phyloP scores from a whole-genome alignment of 108 stramenopile genomes.

The Skeletonema grethae region DNA sequence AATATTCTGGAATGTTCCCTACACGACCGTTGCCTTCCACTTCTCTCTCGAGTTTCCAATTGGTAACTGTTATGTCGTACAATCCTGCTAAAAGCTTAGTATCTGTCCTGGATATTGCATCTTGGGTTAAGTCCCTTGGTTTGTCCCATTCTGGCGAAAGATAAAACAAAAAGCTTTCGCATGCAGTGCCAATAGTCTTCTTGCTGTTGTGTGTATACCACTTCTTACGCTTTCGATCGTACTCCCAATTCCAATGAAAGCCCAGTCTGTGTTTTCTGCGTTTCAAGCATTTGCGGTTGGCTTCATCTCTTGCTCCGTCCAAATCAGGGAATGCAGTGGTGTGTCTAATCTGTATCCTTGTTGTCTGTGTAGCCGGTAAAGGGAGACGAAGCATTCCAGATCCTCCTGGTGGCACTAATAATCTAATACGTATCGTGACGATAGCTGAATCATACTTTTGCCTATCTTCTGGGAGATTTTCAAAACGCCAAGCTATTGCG shows the following conservation, averaged over 20 bases:
- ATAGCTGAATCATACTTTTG: conserved; percentile 24
- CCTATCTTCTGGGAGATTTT: conserved; percentile 24
- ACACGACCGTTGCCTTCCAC: neutral
- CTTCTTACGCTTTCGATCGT: conserved; percentile 16
- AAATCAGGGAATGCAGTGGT: conserved; percentile 6
- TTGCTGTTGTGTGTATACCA: conserved; percentile 23
- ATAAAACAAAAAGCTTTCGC: conserved; percentile 8
- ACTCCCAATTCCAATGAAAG: conserved; percentile 41
- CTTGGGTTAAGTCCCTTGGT: neutral
- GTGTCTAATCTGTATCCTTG: conserved; percentile 12
- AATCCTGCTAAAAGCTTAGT: neutral
- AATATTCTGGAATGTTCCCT: conserved; percentile 1
- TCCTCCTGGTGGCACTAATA: conserved; percentile 29
- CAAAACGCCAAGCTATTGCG: conserved; percentile 47
- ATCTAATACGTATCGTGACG: conserved; percentile 29
- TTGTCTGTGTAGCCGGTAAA: conserved; percentile 10
- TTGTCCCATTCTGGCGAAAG: neutral
- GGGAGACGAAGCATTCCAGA: conserved; percentile 24
- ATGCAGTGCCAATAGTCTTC: conserved; percentile 35
- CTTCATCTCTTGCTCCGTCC: neutral
- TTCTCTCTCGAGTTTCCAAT: conserved; percentile 1
- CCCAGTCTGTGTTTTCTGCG: conserved; percentile 23
- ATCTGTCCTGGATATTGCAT: conserved; percentile 1
- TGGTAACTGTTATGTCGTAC: neutral
- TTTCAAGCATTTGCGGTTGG: conserved; percentile 17